phyloP scores from a whole-genome alignment of 148 eudicot genomes.

The Rhododendron ferrugineum region DNA sequence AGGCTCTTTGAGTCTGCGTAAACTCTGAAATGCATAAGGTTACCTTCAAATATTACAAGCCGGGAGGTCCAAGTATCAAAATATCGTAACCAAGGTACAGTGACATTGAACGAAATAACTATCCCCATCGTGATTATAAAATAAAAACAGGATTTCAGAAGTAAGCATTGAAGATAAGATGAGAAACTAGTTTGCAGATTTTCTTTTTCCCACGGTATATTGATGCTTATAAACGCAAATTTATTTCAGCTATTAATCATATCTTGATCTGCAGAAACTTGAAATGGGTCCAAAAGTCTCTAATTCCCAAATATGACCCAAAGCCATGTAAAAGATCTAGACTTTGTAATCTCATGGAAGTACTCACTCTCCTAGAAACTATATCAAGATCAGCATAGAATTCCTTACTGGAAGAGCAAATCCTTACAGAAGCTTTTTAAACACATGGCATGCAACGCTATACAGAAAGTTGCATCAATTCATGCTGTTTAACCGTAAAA shows the following conservation, averaged over 20 bases:
- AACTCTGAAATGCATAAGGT: constrained; percentile 41
- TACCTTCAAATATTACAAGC: background rate
- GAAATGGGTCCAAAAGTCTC: background rate
- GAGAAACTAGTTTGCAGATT: background rate
- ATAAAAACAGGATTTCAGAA: background rate
- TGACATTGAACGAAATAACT: background rate
- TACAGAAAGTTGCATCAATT: too few species aligned
- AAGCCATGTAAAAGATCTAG: background rate
- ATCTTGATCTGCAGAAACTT: background rate
- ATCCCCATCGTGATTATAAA: background rate
- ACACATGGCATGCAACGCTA: too few species aligned
- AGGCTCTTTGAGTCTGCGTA: constrained; percentile 88
- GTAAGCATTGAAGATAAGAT: background rate
- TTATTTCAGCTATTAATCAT: too few species aligned
- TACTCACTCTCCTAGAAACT: background rate
- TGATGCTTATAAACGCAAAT: background rate
- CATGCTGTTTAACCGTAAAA: too few species aligned
- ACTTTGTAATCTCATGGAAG: background rate
- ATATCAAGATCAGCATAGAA: too few species aligned
- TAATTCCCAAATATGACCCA: background rate
- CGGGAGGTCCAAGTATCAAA: background rate
- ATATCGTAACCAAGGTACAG: background rate
- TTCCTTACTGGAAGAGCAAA: too few species aligned
- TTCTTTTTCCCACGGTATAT: background rate
- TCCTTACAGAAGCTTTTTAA: too few species aligned